phyloP scores from a whole-genome alignment of 23 red algal species.

The Chondrus crispus region DNA sequence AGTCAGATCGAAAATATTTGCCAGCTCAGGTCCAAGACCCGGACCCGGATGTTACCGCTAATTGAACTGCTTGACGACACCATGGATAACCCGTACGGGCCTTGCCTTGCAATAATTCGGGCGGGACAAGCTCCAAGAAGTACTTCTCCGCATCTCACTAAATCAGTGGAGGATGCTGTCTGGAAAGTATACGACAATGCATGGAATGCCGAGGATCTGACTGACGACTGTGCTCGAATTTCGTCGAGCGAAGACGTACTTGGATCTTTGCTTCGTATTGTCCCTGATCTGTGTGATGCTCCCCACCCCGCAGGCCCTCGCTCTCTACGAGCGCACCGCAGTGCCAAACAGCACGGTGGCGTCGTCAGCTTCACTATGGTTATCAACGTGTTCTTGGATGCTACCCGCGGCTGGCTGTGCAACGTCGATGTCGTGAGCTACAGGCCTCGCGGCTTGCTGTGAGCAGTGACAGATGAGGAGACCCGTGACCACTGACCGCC shows the following conservation, averaged over 20 bases:
- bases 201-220: slow-evolving; percentile 24
- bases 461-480: slow-evolving; percentile 23
- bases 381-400: slow-evolving; percentile 34
- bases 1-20: no score
- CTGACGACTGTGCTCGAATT: background rate
- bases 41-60: no score
- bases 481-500: background rate
- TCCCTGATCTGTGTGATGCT: no score
- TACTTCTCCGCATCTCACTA: slow-evolving; percentile 20
- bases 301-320: no score
- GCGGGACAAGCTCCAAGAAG: slow-evolving; percentile 12
- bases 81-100: no score
- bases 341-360: background rate
- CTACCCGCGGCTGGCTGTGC: slow-evolving; percentile 35
- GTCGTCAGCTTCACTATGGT: slow-evolving; percentile 52
- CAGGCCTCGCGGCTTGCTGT: slow-evolving; percentile 34
- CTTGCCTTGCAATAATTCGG: no score
- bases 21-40: no score
- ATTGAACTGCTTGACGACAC: no score
- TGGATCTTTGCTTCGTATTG: no score
- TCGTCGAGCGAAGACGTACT: no score
- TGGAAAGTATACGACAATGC: slow-evolving; percentile 28
- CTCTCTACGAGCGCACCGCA: no score
- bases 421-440: slow-evolving; percentile 48
- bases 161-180: background rate